phyloP scores from a whole-genome alignment of 208 protist genomes.

The Trypanosomatidae sp. region DNA sequence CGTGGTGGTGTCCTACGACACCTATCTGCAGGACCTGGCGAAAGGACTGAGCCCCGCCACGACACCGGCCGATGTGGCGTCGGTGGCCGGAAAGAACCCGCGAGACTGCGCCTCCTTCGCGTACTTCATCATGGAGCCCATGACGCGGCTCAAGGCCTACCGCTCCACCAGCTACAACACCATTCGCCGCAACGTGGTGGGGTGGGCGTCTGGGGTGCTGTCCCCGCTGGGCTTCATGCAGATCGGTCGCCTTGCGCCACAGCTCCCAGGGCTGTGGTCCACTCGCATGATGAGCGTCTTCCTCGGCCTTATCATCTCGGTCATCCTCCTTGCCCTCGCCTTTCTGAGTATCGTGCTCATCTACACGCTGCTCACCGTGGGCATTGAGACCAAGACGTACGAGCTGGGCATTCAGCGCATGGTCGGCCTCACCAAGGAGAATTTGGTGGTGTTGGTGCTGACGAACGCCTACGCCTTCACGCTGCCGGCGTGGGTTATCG shows the following conservation, averaged over 20 bases:
- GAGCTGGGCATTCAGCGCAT: conserved; percentile 95
- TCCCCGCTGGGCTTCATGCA: conserved; percentile 70
- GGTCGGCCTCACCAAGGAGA: conserved; percentile 73
- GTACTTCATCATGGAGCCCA: conserved; percentile 53
- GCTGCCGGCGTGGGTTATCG: conserved; percentile 81
- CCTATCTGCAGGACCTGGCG: conserved; percentile 22
- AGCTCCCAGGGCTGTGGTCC: conserved; percentile 49
- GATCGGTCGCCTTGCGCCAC: conserved; percentile 38
- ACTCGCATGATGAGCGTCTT: conserved; percentile 85
- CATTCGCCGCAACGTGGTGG: conserved; percentile 48
- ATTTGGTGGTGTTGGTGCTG: conserved; percentile 58
- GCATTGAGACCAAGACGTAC: conserved; percentile 93
- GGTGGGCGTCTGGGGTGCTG: conserved; percentile 48
- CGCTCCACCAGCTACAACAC: conserved; percentile 39
- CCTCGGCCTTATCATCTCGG: conserved; percentile 86
- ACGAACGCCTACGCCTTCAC: conserved; percentile 70
- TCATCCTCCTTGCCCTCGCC: conserved; percentile 86
- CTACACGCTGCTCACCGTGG: conserved; percentile 94
- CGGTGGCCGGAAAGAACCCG: conserved; percentile 22
- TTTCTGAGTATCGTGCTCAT: conserved; percentile 92
- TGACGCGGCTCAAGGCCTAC: conserved; percentile 34
- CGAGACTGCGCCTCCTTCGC: conserved; percentile 35
- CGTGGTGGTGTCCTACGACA: conserved; percentile 34
- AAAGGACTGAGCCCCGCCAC: conserved; percentile 26
- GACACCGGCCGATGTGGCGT: background rate